Evolutionary conservation across 2,329 filamentous ascomycete species (phyloP).

Genomic region (Diaporthe amygdali): DNA sequence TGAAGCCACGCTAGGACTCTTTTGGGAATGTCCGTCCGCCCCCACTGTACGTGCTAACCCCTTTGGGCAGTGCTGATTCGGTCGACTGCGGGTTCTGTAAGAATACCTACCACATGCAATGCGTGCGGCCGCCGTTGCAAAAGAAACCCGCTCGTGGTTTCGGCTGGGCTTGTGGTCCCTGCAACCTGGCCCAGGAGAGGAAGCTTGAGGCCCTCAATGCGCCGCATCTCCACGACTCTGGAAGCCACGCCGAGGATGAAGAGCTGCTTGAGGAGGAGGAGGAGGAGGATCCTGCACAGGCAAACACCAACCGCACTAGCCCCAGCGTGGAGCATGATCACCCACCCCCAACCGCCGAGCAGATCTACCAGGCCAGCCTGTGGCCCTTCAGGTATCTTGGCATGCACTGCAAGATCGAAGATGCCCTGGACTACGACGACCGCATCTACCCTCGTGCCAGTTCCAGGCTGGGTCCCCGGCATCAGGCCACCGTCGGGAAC

Average conservation of each 20-base stretch:
- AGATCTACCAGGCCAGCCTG: slow-evolving; percentile 89
- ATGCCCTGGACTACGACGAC: slow-evolving; percentile 95
- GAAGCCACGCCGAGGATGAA: slow-evolving; percentile 67
- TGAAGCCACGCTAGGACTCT: slow-evolving; percentile 18
- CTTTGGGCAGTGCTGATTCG: slow-evolving; percentile 75
- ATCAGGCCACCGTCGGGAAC: slow-evolving; percentile 83
- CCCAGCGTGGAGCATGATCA: slow-evolving; percentile 65
- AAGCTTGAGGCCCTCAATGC: slow-evolving; percentile 90
- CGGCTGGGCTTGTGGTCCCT: slow-evolving; percentile 96
- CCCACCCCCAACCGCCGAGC: slow-evolving; percentile 75
- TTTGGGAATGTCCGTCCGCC: slow-evolving; percentile 11
- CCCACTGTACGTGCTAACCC: slow-evolving; percentile 20
- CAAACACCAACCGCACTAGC: slow-evolving; percentile 66
- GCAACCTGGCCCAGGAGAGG: slow-evolving; percentile 93
- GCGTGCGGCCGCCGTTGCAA: slow-evolving; percentile 86
- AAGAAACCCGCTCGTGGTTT: slow-evolving; percentile 98
- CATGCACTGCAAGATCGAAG: slow-evolving; percentile 93
- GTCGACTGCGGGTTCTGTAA: slow-evolving; percentile 96
- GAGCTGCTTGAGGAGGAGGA: slow-evolving; percentile 74
- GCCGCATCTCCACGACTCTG: slow-evolving; percentile 73
- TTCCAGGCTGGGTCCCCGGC: slow-evolving; percentile 86
- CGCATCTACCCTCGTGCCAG: slow-evolving; percentile 96
- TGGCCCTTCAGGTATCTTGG: slow-evolving; percentile 97
- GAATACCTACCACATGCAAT: slow-evolving; percentile 98
- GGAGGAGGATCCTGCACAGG: slow-evolving; percentile 66